Base-by-base conservation (phyloP, 2,329 filamentous ascomycete genomes). In the Tolypocladium tropicale region DNA sequence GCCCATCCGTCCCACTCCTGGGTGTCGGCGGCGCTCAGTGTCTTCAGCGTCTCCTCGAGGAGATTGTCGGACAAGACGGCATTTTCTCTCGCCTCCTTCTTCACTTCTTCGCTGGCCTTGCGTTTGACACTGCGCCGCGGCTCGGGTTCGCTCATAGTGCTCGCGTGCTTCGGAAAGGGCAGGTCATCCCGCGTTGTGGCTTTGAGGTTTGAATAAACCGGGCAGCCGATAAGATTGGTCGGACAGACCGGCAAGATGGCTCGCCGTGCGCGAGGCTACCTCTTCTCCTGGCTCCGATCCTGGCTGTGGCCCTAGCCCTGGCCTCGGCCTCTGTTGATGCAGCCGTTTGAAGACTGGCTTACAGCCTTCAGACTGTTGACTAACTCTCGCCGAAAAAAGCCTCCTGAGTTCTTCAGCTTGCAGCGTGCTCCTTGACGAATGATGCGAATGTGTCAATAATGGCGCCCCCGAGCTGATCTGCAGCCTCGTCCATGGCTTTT, bases 1-100 rank as follows among this genome's bases (percentile, higher is more conserved):
- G 86, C 81, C 84, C 88, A 93, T 28, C 87, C 86, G 53, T 82
- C 77, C 83, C 86, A 91, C 33, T 78, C 76, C 30, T 78, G 70
- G 28, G 79, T 76, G 62, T 88, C 83, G 33, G 78, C 70, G 6
- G 70, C 64, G 4, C 71, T 73, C 56, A 82, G 74, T 12, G 77
- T 76, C 39, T 71, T 71, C 56, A 83, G 68, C 1, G 77, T 68
- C 46, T 76, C 71, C 10, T 74, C 69, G 32, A 81, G 70, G 2
- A 79, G 67, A n/a, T 76, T 67, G 5, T 74, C 73, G 0, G 67
- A 64, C 1, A 70, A 56, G 28, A 69, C 16, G 33, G 30, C n/a
- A 25, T 12, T 21, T 14, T 52, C 34, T 11, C 10, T 65, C 36
- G 66, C 63, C 16, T 51, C 46, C n/a, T 57, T 52, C 1, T 59